Percentiles rank a stretch among this genome's conserved stretches.
Evolutionary conservation across 2,329 filamentous ascomycete species (phyloP).

Genomic region (Fusarium pseudocircinatum): DNA sequence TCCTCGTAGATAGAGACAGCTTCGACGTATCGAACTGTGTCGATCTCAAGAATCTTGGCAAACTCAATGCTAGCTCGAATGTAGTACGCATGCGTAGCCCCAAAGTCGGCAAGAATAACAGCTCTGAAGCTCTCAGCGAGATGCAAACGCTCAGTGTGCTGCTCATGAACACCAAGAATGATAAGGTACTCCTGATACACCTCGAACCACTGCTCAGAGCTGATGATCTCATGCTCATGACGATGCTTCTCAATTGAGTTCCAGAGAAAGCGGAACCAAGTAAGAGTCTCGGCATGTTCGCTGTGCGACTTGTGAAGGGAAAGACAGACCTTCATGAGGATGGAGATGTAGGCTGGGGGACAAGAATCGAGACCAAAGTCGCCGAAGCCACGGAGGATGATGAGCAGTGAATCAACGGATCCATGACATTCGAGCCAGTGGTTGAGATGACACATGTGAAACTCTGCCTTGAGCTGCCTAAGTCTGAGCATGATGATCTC

Average conservation of each 20-base stretch:
- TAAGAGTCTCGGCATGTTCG: background rate
- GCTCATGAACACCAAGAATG: background rate
- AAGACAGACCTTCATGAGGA: background rate
- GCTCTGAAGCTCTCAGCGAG: background rate
- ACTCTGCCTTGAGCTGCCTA: background rate
- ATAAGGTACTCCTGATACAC: background rate
- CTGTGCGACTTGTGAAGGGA: background rate
- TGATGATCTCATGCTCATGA: background rate
- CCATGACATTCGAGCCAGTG: background rate
- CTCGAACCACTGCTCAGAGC: background rate
- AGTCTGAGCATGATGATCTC: background rate
- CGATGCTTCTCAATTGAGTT: constrained; percentile 2
- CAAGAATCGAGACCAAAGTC: background rate
- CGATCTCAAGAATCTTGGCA: background rate
- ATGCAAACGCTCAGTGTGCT: background rate
- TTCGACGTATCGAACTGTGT: background rate
- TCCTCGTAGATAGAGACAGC: constrained; percentile 1
- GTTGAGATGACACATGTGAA: background rate
- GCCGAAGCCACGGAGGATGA: background rate
- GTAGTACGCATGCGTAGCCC: background rate
- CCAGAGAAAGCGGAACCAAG: constrained; percentile 1
- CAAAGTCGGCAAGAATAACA: background rate
- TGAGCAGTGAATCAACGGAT: background rate
- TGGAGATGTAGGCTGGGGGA: background rate
- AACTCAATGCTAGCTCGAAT: background rate